Evolutionary conservation across 2,329 filamentous ascomycete species (phyloP), one percentile per base, ranked within the genome.

Genomic region (Metarhizium humberi): DNA sequence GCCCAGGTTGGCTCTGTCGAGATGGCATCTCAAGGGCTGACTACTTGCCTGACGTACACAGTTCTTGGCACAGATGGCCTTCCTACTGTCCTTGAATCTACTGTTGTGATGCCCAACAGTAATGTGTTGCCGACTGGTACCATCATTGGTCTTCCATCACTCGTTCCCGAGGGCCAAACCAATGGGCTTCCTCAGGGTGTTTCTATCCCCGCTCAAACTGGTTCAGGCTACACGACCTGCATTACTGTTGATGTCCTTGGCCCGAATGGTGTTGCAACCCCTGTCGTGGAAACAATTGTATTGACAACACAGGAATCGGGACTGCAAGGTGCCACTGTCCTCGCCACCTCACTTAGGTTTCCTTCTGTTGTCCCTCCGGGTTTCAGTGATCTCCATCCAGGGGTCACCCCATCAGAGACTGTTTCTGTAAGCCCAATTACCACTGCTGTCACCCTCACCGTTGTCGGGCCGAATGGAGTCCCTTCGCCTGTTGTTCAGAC

Each of bases 221-320:
- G 50, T n/a, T 52, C 38, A 40, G 59, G 54, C 6, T 55, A 64
- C 54, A 67, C 67, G n/a, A 62, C 62, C 2, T 58, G 64, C 55
- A 65, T 68, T 47, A 71, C 69, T 3, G 61, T 65, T 18, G 55
- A 67, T 4, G 55, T 69, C 36, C 54, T 70, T 14, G 69, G 69
- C 11, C 59, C 65, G 5, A 63, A 71, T 58, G 69, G 69, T 14
- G 55, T 63, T 14, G 57, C 60, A 2, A 71, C 69, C 14, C 60
- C 69, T 29, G 61, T 66, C 14, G 54, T 64, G 36, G 60, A 65
- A 55, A 66, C 64, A 6, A 42, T 66, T 36, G 57, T 66, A 29
- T 51, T 63, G 36, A 61, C 63, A 8, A 57, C 61, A 46, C 50
- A 55, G 42, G 42, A 14, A 34, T 10, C 46, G 32, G 50, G 29